Evolutionary conservation across 169 alveolate species (phyloP), one percentile per base, ranked within the genome.

Genomic region (Babesia ovis): DNA sequence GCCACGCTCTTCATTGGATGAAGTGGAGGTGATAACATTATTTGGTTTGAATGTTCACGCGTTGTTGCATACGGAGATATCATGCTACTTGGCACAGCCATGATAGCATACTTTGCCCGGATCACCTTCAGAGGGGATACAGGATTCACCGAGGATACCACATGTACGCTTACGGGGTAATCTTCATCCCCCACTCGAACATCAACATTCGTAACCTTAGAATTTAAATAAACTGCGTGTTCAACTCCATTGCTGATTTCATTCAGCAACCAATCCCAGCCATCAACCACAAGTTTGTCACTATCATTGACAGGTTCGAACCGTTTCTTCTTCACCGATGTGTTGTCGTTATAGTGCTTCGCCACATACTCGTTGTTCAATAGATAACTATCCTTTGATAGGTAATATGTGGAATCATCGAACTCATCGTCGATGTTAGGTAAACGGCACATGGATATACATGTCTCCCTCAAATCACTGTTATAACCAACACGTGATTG

Each of bases 231-330:
- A 23, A 89, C 75, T 23, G 50, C 41, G 37, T 61, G 32, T 48
- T 84, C 85, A 5, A 84, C 31, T 46, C 74, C 62, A 27, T 72
- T 72, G 18, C 84, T 69, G 27, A 89, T 31, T 27, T 50, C 59
- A 39, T 77, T 67, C 25, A 89, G 69, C 50, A 89, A 45, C 93
- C 93, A 89, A 56, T 84, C 87, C 93, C 93, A 89, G 14, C 93
- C 93, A 54, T 89, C 90, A 23, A 89, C 42, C 23, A 89, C 91
- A 3, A 89, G 57, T 82, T 84, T 81, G 57, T 89, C 93, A 14
- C 86, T 68, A 54, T 81, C 77, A 9, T 64, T 77, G 27, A 16
- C 42, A 39, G 76, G 75, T 45, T 74, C 61, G 60, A 89, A 89
- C 5, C 37, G 68, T 14, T 45, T 16, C 53, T 67, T 66, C 34